phyloP scores from a whole-genome alignment of 352 stramenopile species.

The Pythium grandisporangium region DNA sequence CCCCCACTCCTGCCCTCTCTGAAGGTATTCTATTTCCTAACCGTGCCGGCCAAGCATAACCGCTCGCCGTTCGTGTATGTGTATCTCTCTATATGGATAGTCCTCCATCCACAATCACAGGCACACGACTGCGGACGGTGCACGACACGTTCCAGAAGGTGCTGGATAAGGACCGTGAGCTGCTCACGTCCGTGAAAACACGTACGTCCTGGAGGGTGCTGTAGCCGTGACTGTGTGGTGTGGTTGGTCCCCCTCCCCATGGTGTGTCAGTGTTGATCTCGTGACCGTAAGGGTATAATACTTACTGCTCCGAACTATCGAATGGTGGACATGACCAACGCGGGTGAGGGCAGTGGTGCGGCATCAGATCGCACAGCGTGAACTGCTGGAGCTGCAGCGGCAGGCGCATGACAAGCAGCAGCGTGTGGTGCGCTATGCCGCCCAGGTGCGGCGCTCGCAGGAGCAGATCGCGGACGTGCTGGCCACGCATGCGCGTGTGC shows the following conservation, averaged over 20 bases:
- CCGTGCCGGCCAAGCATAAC: too few relatives aligned
- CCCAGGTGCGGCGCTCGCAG: conserved; percentile 52
- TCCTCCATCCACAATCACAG: conserved; percentile 64
- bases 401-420: conserved; percentile 67
- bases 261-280: too few relatives aligned
- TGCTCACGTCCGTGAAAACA: conserved; percentile 66
- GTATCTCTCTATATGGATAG: conserved; percentile 11
- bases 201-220: conserved; percentile 44
- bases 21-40: too few relatives aligned
- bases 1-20: too few relatives aligned
- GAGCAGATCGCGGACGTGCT: conserved; percentile 60
- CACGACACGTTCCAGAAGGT: conserved; percentile 71
- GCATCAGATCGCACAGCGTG: conserved; percentile 65
- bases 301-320: not conserved
- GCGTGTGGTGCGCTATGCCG: conserved; percentile 55
- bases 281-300: too few relatives aligned
- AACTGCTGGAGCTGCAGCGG: conserved; percentile 39
- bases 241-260: too few relatives aligned
- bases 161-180: conserved; percentile 66
- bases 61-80: too few relatives aligned
- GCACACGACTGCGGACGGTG: conserved; percentile 59
- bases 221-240: too few relatives aligned
- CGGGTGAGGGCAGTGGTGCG: conserved; percentile 27
- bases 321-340: not conserved
- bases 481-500: conserved; percentile 50